Percentiles rank a stretch among this genome's conserved stretches.
Conservation (phyloP, 2,329 filamentous ascomycete species). For the Aspergillus ochraceus region DNA sequence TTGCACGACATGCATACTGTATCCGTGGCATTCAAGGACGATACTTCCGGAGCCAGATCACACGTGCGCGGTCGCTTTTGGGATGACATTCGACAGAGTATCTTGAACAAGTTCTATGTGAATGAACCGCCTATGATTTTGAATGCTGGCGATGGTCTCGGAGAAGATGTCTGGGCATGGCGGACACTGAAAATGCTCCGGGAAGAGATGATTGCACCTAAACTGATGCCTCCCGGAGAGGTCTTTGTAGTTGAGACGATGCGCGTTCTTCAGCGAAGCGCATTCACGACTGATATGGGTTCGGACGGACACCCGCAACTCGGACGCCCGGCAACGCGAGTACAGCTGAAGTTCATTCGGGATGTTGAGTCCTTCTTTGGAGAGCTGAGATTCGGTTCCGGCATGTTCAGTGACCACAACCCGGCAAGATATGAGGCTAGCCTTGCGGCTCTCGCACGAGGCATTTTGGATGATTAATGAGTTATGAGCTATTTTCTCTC, state of each 20-base stretch:
- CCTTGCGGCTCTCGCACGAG: constrained; percentile 58
- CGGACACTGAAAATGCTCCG: constrained; percentile 66
- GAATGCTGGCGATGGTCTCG: constrained; percentile 51
- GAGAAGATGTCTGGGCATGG: constrained; percentile 69
- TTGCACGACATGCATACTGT: constrained; percentile 74
- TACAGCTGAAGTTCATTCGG: constrained; percentile 68
- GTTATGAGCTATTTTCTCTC: background rate
- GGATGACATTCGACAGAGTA: constrained; percentile 62
- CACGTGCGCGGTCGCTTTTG: constrained; percentile 68
- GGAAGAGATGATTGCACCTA: constrained; percentile 66
- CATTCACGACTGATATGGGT: constrained; percentile 51
- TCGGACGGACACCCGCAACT: constrained; percentile 49
- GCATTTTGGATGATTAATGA: constrained; percentile 43
- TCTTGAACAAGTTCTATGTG: constrained; percentile 63
- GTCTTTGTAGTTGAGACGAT: constrained; percentile 72
- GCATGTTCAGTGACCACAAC: constrained; percentile 75
- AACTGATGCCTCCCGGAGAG: constrained; percentile 73
- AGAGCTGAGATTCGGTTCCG: constrained; percentile 69
- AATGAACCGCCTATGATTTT: constrained; percentile 45
- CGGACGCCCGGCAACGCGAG: constrained; percentile 66
- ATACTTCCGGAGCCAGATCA: constrained; percentile 65
- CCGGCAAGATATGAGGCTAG: constrained; percentile 72
- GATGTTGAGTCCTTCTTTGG: constrained; percentile 70
- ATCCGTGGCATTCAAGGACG: constrained; percentile 70
- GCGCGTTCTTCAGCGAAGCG: constrained; percentile 65